Evolutionary conservation across 2,329 filamentous ascomycete genomes (phyloP), one percentile per base, ranked within the genome.

Genomic region (Xylaria sp.): DNA sequence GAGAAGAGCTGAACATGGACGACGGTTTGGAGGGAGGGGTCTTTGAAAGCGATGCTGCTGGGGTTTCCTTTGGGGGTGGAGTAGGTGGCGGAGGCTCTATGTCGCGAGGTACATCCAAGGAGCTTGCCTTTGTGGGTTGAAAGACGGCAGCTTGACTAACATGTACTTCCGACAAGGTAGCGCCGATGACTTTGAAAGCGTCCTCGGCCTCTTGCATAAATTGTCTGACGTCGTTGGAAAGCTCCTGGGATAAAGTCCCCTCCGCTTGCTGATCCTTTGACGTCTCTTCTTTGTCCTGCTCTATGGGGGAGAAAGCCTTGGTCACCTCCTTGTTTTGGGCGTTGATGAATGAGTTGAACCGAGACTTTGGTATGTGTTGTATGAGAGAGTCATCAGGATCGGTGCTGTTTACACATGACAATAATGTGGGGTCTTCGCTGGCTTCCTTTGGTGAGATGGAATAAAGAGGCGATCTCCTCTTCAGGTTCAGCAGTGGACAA

Each of bases 131-230:
- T 66, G 74, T 69, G 20, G 23, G 15, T 7, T 71, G 13, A 18
- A 48, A 37, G 65, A 70, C 66, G n/a, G 70, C 65, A 31, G 73
- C 75, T n/a, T 77, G 75, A 20, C 74, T 67, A 23, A 77, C 67
- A 66, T 77, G 78, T 20, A 80, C 79, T 62, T 84, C 80, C 44
- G 78, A 78, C 48, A 87, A 76, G 20, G 81, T 81, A 60, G 76
- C 78, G 2, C 81, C 82, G 28, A 85, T 81, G 13, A 82, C 80
- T 74, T 82, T 81, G 76, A 87, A 87, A 34, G 85, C 84, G 66
- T 84, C 80, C 69, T 88, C 85, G 3, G 85, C 83, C 73, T 87
- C 82, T 69, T 80, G 78, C 56, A 86, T 84, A 69, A 88, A 80
- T 69, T 83, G 79, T 62, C 84, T 80, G 2, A 85, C 78, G 66